These are phyloP conservation scores for Laetiporus sulphureus DNA, from an alignment of 1,284 basidiomycete genomes.

Conservation along the genomic window DNA sequence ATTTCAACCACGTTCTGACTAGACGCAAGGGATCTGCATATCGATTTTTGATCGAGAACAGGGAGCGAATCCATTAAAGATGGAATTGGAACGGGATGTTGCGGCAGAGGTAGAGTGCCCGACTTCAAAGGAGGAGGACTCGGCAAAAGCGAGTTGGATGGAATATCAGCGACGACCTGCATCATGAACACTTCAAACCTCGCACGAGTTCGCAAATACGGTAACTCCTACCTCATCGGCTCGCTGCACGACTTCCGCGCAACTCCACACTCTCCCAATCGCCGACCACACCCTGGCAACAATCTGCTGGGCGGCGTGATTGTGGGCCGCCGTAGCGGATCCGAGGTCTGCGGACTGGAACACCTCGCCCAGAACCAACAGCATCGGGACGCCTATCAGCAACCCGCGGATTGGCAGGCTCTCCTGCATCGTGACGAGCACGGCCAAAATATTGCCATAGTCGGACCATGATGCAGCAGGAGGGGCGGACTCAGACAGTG, in stretches of 20 bases:
- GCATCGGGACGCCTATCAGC: conserved; percentile 79
- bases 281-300: conserved; percentile 58
- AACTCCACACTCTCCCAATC: conserved; percentile 71
- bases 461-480: conserved; percentile 66
- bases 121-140: conserved; percentile 20
- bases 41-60: conserved; percentile 50
- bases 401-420: conserved; percentile 69
- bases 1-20: conserved; percentile 51
- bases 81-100: conserved; percentile 26
- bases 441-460: conserved; percentile 66
- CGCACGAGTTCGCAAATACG: no score
- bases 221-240: conserved; percentile 48
- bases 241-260: conserved; percentile 42
- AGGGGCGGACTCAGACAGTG: conserved; percentile 37
- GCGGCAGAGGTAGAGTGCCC: conserved; percentile 31
- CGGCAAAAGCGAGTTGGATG: conserved; percentile 13
- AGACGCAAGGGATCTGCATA: conserved; percentile 46
- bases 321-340: conserved; percentile 37
- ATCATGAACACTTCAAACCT: no score
- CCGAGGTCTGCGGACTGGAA: conserved; percentile 39
- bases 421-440: conserved; percentile 65
- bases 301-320: conserved; percentile 58
- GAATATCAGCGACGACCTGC: conserved; percentile 14
- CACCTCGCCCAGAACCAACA: conserved; percentile 67
- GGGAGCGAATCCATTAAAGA: conserved; percentile 12